A percentile compares a stretch with the other conserved stretches of the same genome.
Evolutionary conservation across 2,329 filamentous ascomycete genomes (phyloP).

Genomic region (Purpureocillium takamizusanense): DNA sequence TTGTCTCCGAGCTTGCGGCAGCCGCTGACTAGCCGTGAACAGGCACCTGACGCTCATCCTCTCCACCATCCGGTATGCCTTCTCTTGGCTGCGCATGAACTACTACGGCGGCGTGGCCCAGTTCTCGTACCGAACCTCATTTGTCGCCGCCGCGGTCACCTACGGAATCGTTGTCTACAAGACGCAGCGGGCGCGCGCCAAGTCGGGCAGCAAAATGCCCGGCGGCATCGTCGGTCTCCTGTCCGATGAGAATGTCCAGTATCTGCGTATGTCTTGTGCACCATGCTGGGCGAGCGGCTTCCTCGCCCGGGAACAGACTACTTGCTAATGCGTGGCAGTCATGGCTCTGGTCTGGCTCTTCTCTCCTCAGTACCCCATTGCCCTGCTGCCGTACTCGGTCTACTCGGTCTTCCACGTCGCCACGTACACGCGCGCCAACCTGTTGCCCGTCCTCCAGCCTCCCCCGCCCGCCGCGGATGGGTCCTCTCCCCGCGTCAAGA

Average conservation of each 20-base stretch:
- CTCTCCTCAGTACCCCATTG: slow-evolving; percentile 78
- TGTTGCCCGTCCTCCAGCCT: slow-evolving; percentile 79
- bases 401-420: slow-evolving; percentile 98
- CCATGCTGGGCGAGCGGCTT: no score
- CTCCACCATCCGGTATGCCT: slow-evolving; percentile 68
- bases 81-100: slow-evolving; percentile 88
- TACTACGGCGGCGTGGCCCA: slow-evolving; percentile 67
- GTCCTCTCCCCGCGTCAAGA: slow-evolving; percentile 42
- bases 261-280: slow-evolving; percentile 63
- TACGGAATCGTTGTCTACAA: slow-evolving; percentile 99
- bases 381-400: slow-evolving; percentile 86
- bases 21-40: slow-evolving; percentile 9
- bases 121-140: slow-evolving; percentile 83
- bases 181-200: slow-evolving; percentile 78
- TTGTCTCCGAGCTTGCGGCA: no score
- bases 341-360: slow-evolving; percentile 96
- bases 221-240: slow-evolving; percentile 56
- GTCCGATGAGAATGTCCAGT: slow-evolving; percentile 94
- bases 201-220: slow-evolving; percentile 57
- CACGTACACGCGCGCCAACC: slow-evolving; percentile 88
- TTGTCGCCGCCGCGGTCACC: slow-evolving; percentile 79
- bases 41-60: slow-evolving; percentile 84
- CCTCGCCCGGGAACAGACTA: neutral
- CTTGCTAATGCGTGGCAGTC: slow-evolving; percentile 36
- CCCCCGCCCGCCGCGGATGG: slow-evolving; percentile 46